phyloP scores from a whole-genome alignment of 1,284 basidiomycete species.

The Heterobasidion parviporum region DNA sequence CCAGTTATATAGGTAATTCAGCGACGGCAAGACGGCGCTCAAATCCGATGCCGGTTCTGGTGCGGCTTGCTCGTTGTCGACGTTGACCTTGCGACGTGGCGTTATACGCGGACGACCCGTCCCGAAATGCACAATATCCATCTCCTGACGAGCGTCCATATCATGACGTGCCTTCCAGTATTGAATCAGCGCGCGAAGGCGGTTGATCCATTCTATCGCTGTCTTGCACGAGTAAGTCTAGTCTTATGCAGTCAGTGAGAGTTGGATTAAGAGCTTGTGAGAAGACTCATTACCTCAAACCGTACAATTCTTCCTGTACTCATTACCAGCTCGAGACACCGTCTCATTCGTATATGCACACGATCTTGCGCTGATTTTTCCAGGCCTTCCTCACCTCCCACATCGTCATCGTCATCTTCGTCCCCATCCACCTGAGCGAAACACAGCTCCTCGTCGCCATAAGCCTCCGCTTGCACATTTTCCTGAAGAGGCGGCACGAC shows the following conservation, averaged over 20 bases:
- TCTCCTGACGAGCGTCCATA: constrained; percentile 67
- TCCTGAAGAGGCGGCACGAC: constrained; percentile 29
- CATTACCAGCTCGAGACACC: constrained; percentile 74
- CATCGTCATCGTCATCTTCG: constrained; percentile 48
- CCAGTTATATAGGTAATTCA: constrained; percentile 71
- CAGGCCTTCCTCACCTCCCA: constrained; percentile 59
- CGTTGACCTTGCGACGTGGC: constrained; percentile 36
- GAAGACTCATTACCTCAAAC: constrained; percentile 52
- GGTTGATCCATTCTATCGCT: constrained; percentile 74
- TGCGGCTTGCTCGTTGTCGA: constrained; percentile 27
- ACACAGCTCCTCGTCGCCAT: constrained; percentile 24
- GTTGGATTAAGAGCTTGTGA: constrained; percentile 1
- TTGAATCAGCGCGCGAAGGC: constrained; percentile 53
- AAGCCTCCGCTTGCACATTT: constrained; percentile 22
- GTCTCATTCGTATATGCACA: constrained; percentile 42
- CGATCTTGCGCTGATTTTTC: constrained; percentile 32
- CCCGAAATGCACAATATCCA: constrained; percentile 58
- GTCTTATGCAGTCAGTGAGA: constrained; percentile 2
- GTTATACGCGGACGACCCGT: constrained; percentile 47
- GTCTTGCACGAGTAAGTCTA: constrained; percentile 56
- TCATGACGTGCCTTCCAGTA: constrained; percentile 75
- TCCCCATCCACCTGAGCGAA: constrained; percentile 30
- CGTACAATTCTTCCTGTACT: constrained; percentile 60
- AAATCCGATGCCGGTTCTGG: constrained; percentile 43
- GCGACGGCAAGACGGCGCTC: constrained; percentile 43